Percentiles rank a stretch among this genome's conserved stretches.
These are phyloP conservation scores for Fraxinus excelsior DNA, from an alignment of 257 asterid species.

Conservation along the genomic window DNA sequence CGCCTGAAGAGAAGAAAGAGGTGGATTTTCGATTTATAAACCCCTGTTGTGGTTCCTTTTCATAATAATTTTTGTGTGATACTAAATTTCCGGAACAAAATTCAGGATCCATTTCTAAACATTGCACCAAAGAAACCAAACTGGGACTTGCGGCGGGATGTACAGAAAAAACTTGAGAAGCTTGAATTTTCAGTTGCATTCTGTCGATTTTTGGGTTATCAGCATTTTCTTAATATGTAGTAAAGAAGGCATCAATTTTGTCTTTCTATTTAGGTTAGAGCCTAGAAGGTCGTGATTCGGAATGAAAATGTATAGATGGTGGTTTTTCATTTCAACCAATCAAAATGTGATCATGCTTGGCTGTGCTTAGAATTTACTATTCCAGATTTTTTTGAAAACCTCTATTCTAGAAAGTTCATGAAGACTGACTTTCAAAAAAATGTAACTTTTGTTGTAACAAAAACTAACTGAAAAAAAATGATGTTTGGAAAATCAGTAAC, in stretches of 20 bases:
- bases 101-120: constrained; percentile 86
- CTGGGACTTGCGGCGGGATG: constrained; percentile 95
- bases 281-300: neutral
- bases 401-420: neutral
- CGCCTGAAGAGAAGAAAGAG: constrained; percentile 79
- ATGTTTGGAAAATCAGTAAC: neutral
- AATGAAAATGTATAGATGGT: neutral
- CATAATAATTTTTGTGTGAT: neutral
- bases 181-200: constrained; percentile 42
- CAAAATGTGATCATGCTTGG: neutral
- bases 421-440: neutral
- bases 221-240: neutral
- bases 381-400: neutral
- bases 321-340: neutral
- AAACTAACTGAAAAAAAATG: neutral
- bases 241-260: neutral
- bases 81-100: constrained; percentile 14
- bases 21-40: constrained; percentile 31
- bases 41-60: neutral
- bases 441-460: neutral
- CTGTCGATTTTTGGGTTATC: neutral
- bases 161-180: constrained; percentile 89
- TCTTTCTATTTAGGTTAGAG: neutral
- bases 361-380: neutral
- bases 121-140: constrained; percentile 99